These are phyloP conservation scores for Puccinia novopanici DNA, from an alignment of 1,284 basidiomycete species.

Conservation along the genomic window DNA sequence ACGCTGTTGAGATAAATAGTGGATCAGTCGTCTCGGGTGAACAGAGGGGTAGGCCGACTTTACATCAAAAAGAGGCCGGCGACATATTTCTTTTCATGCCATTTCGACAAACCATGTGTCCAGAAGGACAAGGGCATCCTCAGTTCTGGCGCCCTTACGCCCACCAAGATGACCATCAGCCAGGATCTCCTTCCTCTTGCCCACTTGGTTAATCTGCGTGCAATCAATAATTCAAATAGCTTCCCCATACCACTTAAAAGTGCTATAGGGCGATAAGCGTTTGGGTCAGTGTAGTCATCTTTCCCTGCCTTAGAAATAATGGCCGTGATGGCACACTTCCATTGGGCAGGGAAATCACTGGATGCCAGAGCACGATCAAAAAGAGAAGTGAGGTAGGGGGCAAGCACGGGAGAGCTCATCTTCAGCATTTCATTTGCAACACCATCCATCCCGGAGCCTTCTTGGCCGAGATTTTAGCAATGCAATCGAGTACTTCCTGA, in stretches of 20 bases:
- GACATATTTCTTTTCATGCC: too few relatives aligned
- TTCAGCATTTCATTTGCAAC: too few relatives aligned
- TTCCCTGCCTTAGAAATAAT: constrained; percentile 7
- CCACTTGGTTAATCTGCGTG: background rate
- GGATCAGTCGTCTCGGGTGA: background rate
- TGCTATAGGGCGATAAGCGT: constrained; percentile 3
- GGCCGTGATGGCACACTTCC: too few relatives aligned
- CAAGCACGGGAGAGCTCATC: too few relatives aligned
- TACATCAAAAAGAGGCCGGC: too few relatives aligned
- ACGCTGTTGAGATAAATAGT: background rate
- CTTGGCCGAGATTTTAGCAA: too few relatives aligned
- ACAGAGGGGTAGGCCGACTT: constrained; percentile 39
- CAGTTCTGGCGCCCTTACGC: too few relatives aligned
- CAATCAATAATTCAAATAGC: background rate
- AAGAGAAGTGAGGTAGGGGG: background rate
- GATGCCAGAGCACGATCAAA: background rate
- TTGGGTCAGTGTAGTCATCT: background rate
- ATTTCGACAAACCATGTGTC: too few relatives aligned
- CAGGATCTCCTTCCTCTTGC: background rate
- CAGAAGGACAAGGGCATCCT: too few relatives aligned
- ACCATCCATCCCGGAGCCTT: too few relatives aligned
- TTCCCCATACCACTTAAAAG: constrained; percentile 6
- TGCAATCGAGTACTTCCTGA: too few relatives aligned
- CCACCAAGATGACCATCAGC: constrained; percentile 1
- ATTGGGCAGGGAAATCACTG: background rate